Percentiles rank a stretch among this genome's conserved stretches.
These are phyloP conservation scores for Pterulicium gracile DNA, from an alignment of 1,284 basidiomycete species.

Conservation along the genomic window DNA sequence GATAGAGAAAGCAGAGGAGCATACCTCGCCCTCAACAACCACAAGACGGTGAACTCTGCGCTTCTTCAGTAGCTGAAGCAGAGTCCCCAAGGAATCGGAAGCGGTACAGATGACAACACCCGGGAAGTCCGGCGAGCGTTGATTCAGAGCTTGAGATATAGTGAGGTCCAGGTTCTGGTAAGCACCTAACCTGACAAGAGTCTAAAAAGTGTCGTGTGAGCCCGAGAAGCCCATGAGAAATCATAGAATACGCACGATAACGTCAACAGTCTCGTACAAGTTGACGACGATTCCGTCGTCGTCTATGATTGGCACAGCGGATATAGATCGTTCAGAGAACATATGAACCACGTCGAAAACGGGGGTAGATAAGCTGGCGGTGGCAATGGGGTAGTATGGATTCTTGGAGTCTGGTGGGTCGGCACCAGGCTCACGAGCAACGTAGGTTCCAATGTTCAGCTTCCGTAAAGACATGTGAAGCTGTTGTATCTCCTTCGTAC, in stretches of 20 bases:
- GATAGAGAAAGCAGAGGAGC: conserved; percentile 11
- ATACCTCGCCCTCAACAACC: conserved; percentile 79
- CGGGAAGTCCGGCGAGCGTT: conserved; percentile 87
- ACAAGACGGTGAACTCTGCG: conserved; percentile 90
- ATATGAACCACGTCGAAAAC: conserved; percentile 99
- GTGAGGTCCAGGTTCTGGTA: conserved; percentile 93
- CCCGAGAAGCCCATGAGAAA: conserved; percentile 7
- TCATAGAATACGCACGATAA: conserved; percentile 63
- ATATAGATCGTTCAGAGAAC: conserved; percentile 94
- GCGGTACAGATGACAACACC: conserved; percentile 96
- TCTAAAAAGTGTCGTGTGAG: conserved; percentile 36
- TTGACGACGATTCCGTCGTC: conserved; percentile 92
- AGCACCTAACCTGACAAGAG: conserved; percentile 87
- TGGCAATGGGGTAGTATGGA: conserved; percentile 85
- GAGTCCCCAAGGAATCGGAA: conserved; percentile 85
- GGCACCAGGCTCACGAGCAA: conserved; percentile 23
- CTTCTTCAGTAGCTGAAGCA: conserved; percentile 89
- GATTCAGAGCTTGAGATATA: conserved; percentile 88
- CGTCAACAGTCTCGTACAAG: conserved; percentile 98
- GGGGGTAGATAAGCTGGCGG: conserved; percentile 84
- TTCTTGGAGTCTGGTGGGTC: conserved; percentile 33
- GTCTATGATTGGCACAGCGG: conserved; percentile 94
- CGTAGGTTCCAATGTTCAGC: conserved; percentile 91
- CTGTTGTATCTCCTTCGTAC: conserved; percentile 64
- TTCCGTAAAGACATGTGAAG: conserved; percentile 76